phyloP scores from a whole-genome alignment of 768 basidiomycete species.

The Atractiella rhizophila region DNA sequence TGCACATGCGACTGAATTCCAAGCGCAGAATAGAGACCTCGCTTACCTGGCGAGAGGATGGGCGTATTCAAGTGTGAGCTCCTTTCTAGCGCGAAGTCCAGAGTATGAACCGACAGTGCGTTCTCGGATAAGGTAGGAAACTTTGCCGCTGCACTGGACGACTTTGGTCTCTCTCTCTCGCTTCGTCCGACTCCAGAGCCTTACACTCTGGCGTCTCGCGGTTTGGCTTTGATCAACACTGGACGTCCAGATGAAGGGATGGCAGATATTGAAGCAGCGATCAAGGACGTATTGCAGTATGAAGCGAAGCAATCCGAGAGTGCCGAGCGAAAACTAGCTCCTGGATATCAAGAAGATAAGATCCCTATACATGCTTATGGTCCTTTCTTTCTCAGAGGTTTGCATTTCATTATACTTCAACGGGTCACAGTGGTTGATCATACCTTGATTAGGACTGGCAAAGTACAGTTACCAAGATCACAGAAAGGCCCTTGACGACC shows the following conservation, averaged over 20 bases:
- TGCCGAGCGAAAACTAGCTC: background rate
- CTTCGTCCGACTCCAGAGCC: background rate
- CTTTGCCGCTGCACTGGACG: background rate
- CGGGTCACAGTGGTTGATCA: background rate
- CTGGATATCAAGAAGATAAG: background rate
- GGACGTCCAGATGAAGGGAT: background rate
- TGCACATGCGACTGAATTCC: no score
- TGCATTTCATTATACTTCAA: background rate
- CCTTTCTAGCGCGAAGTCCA: background rate
- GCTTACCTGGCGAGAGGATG: constrained; percentile 1
- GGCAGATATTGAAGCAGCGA: background rate
- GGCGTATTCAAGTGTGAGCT: constrained; percentile 1
- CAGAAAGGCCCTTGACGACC: background rate
- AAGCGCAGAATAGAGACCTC: constrained; percentile 4
- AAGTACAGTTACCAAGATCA: constrained; percentile 1
- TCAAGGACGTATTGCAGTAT: background rate
- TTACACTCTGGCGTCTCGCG: constrained; percentile 1
- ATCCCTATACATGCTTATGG: constrained; percentile 1
- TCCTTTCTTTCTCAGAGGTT: constrained; percentile 3
- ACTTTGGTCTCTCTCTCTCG: constrained; percentile 1
- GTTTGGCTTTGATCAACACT: background rate
- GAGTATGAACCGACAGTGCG: background rate
- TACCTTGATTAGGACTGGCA: constrained; percentile 1
- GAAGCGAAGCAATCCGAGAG: background rate
- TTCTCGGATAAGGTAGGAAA: background rate